A percentile compares a stretch with the other conserved stretches of the same genome.
phyloP scores from a whole-genome alignment of 2,329 filamentous ascomycete genomes.

The Raffaelea arxii region DNA sequence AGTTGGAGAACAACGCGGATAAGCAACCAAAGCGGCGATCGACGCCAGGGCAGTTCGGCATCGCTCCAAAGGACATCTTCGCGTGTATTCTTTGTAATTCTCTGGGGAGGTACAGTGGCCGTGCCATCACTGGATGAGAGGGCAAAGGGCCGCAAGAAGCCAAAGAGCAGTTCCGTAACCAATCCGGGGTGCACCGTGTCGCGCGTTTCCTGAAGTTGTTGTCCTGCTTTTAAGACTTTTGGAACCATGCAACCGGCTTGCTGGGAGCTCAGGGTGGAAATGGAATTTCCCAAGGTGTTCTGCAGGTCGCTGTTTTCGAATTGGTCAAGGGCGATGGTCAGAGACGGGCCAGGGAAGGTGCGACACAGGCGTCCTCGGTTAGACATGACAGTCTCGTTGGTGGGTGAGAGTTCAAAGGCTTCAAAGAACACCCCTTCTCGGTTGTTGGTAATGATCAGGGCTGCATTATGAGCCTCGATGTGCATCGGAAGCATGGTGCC shows the following conservation, averaged over 20 bases:
- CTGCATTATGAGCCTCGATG: constrained; percentile 25
- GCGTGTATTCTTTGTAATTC: constrained; percentile 40
- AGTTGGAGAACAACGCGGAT: constrained; percentile 8
- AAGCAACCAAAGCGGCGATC: constrained; percentile 10
- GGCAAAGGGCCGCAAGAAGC: constrained; percentile 25
- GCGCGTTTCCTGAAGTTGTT: constrained; percentile 28
- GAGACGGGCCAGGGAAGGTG: constrained; percentile 17
- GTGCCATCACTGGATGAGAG: no score
- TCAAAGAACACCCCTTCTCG: constrained; percentile 17
- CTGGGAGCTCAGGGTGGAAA: constrained; percentile 21
- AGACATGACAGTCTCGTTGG: constrained; percentile 15
- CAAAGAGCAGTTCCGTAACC: constrained; percentile 36
- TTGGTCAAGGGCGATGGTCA: constrained; percentile 11
- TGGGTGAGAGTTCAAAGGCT: constrained; percentile 23
- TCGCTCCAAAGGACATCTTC: constrained; percentile 40
- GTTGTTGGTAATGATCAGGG: constrained; percentile 18
- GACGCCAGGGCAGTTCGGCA: constrained; percentile 7
- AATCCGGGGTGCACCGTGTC: constrained; percentile 39
- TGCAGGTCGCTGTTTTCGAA: constrained; percentile 13
- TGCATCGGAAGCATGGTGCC: constrained; percentile 17
- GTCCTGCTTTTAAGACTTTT: constrained; percentile 25
- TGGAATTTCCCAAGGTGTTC: constrained; percentile 12
- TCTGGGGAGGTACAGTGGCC: no score
- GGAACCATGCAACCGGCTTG: constrained; percentile 9
- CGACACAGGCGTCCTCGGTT: constrained; percentile 20